Conservation (phyloP, 2,329 filamentous ascomycete genomes). For the Canariomyces notabilis region DNA sequence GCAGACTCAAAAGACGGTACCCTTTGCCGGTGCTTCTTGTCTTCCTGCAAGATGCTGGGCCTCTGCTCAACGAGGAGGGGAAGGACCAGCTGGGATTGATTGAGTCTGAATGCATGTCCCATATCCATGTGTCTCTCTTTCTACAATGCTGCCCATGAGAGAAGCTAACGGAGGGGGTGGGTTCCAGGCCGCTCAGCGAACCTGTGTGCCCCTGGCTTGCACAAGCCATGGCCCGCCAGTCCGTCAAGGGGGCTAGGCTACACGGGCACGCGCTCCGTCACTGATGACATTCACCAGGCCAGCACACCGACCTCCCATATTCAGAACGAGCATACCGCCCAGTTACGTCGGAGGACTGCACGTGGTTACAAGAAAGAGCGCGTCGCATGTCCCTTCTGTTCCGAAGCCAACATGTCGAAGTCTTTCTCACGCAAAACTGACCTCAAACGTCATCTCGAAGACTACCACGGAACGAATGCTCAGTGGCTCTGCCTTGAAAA, state of each 20-base stretch:
- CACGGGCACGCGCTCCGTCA: not conserved
- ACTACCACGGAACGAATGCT: slow-evolving; percentile 44
- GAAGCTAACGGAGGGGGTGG: not conserved
- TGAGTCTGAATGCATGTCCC: slow-evolving; percentile 2
- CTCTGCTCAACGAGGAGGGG: slow-evolving; percentile 5
- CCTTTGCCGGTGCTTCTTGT: not conserved
- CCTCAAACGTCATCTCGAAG: slow-evolving; percentile 44
- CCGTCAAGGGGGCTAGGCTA: not conserved
- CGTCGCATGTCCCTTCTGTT: slow-evolving; percentile 37
- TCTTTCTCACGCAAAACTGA: slow-evolving; percentile 43
- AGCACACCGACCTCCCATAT: too few relatives aligned
- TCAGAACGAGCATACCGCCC: not conserved
- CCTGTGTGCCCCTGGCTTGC: not conserved
- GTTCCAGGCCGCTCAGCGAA: not conserved
- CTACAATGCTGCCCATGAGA: not conserved
- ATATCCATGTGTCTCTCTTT: not conserved
- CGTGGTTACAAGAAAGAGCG: slow-evolving; percentile 1
- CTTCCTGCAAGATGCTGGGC: slow-evolving; percentile 1
- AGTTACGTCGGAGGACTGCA: not conserved
- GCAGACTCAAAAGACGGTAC: not conserved
- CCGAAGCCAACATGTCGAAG: slow-evolving; percentile 38
- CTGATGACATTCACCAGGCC: not conserved
- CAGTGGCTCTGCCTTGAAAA: slow-evolving; percentile 43
- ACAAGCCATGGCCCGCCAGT: not conserved
- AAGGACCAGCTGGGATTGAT: not conserved